Percentiles rank a stretch among this genome's conserved stretches.
These are phyloP conservation scores for Gracilariopsis chorda DNA, from an alignment of 23 red algal genomes.

Conservation along the genomic window DNA sequence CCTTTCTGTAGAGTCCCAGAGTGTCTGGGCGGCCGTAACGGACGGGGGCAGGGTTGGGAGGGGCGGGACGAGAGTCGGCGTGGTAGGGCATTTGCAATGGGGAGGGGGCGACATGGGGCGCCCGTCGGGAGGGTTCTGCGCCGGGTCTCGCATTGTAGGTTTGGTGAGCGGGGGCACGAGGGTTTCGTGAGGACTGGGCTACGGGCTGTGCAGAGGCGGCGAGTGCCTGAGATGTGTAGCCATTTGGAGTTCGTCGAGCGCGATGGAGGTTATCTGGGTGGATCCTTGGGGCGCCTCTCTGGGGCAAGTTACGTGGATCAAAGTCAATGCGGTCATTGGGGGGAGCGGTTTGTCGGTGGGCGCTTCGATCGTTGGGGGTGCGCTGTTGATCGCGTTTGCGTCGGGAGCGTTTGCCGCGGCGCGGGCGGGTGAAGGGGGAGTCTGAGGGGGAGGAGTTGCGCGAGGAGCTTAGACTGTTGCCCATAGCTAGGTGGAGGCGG, in stretches of 20 bases:
- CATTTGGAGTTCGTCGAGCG: neutral
- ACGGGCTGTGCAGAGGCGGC: neutral
- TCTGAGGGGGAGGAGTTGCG: slow-evolving; percentile 2
- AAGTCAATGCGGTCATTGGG: slow-evolving; percentile 6
- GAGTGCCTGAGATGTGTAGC: neutral
- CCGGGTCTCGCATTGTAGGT: neutral
- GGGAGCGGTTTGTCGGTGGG: neutral
- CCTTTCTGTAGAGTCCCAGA: slow-evolving; percentile 62
- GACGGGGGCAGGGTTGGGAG: neutral
- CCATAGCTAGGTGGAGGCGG: neutral
- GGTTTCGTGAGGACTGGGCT: neutral
- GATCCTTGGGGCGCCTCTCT: neutral
- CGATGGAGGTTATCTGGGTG: neutral
- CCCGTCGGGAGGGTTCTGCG: neutral
- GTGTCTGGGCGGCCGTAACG: slow-evolving; percentile 61
- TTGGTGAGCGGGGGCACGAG: neutral
- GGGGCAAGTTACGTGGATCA: slow-evolving; percentile 24
- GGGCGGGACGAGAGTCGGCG: neutral
- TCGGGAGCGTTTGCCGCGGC: neutral
- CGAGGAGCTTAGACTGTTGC: neutral
- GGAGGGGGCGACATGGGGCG: neutral
- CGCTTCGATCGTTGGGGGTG: neutral
- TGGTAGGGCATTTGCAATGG: neutral
- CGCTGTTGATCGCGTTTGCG: slow-evolving; percentile 17
- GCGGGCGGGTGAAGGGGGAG: neutral